Percentiles rank a stretch among this genome's conserved stretches.
Evolutionary conservation across 306 rosid genomes (phyloP).

Genomic region (Macrotyloma uniflorum): DNA sequence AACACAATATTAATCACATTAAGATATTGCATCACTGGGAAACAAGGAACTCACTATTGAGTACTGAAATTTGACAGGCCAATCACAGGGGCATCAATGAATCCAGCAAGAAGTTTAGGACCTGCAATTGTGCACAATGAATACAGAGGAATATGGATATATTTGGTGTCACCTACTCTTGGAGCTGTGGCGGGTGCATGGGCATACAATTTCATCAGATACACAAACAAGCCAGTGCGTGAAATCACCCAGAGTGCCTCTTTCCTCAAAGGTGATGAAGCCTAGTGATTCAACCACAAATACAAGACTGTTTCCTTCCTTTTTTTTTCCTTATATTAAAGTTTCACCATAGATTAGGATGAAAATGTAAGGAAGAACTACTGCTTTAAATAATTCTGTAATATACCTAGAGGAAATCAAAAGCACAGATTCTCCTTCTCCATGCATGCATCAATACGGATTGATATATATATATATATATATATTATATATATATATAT

Average conservation of each 20-base stretch:
- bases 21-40: not conserved
- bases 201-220: slow-evolving; percentile 61
- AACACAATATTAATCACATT: not conserved
- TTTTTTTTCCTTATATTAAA: not conserved
- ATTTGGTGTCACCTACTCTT: slow-evolving; percentile 49
- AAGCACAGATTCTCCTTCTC: not conserved
- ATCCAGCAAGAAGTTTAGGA: slow-evolving; percentile 89
- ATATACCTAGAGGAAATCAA: not conserved
- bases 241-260: slow-evolving; percentile 64
- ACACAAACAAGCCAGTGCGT: slow-evolving; percentile 60
- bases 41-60: not conserved
- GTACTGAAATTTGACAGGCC: slow-evolving; percentile 53
- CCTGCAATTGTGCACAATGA: slow-evolving; percentile 61
- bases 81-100: slow-evolving; percentile 88
- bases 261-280: slow-evolving; percentile 45
- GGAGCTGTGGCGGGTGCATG: slow-evolving; percentile 75
- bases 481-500: not conserved
- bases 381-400: not conserved
- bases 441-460: not conserved
- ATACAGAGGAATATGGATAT: slow-evolving; percentile 65
- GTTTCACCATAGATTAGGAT: not conserved
- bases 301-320: not conserved
- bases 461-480: not conserved
- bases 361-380: not conserved
- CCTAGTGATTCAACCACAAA: slow-evolving; percentile 2